phyloP scores from a whole-genome alignment of 306 rosid species.

The Fagus crenata region DNA sequence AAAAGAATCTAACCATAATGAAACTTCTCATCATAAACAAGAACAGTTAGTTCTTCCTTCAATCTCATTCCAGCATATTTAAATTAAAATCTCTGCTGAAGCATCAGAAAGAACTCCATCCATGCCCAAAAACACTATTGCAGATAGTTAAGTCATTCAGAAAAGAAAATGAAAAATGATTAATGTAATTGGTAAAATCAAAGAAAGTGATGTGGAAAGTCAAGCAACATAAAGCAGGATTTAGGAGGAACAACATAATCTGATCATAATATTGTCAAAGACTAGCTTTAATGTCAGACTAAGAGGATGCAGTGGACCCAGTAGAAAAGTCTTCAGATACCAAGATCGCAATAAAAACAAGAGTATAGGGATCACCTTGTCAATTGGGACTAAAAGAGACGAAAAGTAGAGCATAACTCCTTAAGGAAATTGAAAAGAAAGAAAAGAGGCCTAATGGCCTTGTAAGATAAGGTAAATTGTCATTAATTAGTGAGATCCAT shows the following conservation, averaged over 20 bases:
- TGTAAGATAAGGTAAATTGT: not conserved
- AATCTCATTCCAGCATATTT: not conserved
- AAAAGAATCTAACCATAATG: not conserved
- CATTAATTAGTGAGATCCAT: not conserved
- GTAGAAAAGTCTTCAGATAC: not conserved
- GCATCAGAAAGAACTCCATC: not conserved
- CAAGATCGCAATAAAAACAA: not conserved
- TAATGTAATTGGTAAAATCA: not conserved
- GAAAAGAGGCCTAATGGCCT: not conserved
- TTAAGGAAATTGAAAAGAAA: not conserved
- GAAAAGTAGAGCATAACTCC: not conserved
- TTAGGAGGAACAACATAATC: not conserved
- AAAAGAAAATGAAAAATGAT: not conserved
- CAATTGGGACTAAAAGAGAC: not conserved
- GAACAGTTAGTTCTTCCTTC: not conserved
- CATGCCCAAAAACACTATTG: not conserved
- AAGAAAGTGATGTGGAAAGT: not conserved
- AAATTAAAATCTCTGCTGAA: not conserved
- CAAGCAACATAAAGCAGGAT: not conserved
- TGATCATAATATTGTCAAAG: not conserved
- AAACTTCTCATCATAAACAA: not conserved
- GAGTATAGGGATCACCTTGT: not conserved
- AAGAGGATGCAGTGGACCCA: not conserved
- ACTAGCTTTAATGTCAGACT: not conserved
- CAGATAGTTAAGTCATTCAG: not conserved